Base-by-base conservation (phyloP, 306 rosid genomes). In the Cucurbita ficifolia region DNA sequence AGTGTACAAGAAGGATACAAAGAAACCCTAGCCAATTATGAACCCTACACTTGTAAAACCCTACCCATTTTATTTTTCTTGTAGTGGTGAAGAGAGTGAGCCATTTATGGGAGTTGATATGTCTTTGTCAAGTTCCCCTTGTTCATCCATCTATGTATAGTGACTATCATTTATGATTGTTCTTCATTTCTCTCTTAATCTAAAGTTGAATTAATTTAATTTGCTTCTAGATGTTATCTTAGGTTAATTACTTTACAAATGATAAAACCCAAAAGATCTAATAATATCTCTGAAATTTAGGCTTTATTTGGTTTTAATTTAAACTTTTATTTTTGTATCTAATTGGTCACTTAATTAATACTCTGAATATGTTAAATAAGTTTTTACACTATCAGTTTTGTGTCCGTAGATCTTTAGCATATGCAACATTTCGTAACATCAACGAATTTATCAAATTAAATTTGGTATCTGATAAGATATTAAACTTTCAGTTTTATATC, bases 31-130 rank as follows among this genome's bases (percentile, higher is more conserved):
- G 7, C 54, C 36, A 67, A 67, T 45, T 67, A 45, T 67, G 3
- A 67, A 67, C 72, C 73, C 54, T 43, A 67, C 73, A 67, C 73
- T 67, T 67, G 72, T 63, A n/a, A 63, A 6, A 19, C 3, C 17
- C 6, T 67, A 29, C 33, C 33, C 33, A 29, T 29, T 29, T 42
- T 19, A 43, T 43, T 21, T 45, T 67, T 13, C 12, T 67, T 11
- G 54, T 65, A 21, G 38, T 43, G 72, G 38, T 65, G 1, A 43
- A 43, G 53, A 45, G 18, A 40, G 50, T 39, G 50, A 42, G 2
- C 73, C 73, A 67, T 67, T n/a, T 40, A 22, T 67, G 54, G 55
- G 21, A 43, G 54, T 67, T 45, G 54, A 19, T 12, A 2, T 42
- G 72, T 22, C 72, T 43, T 45, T 67, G 3, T 67, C 72, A 67